Base-by-base conservation (phyloP, 305 asterid species). In the Fraxinus sp. region DNA sequence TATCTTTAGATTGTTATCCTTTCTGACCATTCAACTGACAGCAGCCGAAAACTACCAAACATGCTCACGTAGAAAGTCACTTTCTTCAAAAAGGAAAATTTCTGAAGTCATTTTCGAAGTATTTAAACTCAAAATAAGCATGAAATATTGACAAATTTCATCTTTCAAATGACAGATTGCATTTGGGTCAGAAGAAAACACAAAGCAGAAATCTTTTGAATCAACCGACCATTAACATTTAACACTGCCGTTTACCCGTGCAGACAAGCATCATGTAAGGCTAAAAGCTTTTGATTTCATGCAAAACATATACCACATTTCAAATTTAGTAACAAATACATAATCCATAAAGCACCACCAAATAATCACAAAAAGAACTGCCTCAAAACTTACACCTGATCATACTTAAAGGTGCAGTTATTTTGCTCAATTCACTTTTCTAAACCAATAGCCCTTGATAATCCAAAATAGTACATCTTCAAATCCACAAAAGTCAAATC, bases 251-350 rank as follows among this genome's bases (percentile, higher is more conserved):
- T 55, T 7, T n/a, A 55, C 24, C 24, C 0, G 64, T n/a, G 16
- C 39, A 24, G 7, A 77, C 10, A 20, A 81, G 3, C 20, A 33
- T 18, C 66, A 75, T 16, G 32, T 30, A 75, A 79, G 55, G 71
- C 83, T 70, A 78, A 78, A 70, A 36, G 32, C 32, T 55, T 26
- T 24, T 26, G 43, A 77, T 36, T 81, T 35, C 77, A 68, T 68
- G 41, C 75, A 80, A 30, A 81, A 14, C 70, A 39, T 11, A 22
- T 24, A 22, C 39, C n/a, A 77, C 81, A 77, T 32, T 78, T 81
- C 74, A 39, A 64, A 37, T 77, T 30, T 24, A 22, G 70, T 24
- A 10, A 30, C 71, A 46, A 7, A 8, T 8, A 6, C 41, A 18
- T 28, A 68, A 39, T 43, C 24, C 64, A 6, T 55, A 74, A 26